Evolutionary conservation across 2,329 filamentous ascomycete genomes (phyloP), one percentile per base, ranked within the genome.

Genomic region (Sporothrix luriei): DNA sequence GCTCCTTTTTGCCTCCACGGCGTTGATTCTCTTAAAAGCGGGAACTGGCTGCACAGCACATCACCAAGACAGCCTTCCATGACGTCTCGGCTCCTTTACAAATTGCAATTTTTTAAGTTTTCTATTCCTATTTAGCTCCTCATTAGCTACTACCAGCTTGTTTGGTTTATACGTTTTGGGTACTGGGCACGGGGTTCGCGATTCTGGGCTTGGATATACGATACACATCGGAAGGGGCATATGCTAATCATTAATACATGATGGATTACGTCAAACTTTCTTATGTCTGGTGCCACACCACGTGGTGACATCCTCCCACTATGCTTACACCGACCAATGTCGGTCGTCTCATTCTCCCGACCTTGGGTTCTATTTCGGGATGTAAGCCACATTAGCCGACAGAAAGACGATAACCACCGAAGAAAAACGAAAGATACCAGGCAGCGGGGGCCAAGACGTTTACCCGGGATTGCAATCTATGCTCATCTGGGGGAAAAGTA

Each of bases 401-500:
- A 10, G 16, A 9, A 6, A 16, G 24, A 24, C 4, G 21, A 62
- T 38, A 7, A 26, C n/a, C n/a, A 16, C 57, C 13, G 3, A 62
- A 21, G 19, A 59, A n/a, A n/a, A 21, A 19, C 19, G 14, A 33
- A 7, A 40, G 3, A 5, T 4, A 38, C 55, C 10, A 40, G 26
- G 7, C 54, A 19, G 33, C 29, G 5, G 43, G 43, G 43, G 43
- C 49, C 49, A 29, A 61, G 61, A 65, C 24, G 55, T 65, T 67
- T 67, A 67, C 65, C 65, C 65, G 65, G 51, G 49, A 67, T 67
- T 67, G 65, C 65, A 67, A 67, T 67, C 33, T 67, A 48, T 59
- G 29, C 13, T n/a, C 29, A 59, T 59, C 55, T 21, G 55, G 13
- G 29, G 29, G 19, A 11, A 59, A 26, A 33, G 24, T 3, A 11